A percentile compares a stretch with the other conserved stretches of the same genome.
Conservation (phyloP, 129 eudicot species). For the Saussurea involucrata region DNA sequence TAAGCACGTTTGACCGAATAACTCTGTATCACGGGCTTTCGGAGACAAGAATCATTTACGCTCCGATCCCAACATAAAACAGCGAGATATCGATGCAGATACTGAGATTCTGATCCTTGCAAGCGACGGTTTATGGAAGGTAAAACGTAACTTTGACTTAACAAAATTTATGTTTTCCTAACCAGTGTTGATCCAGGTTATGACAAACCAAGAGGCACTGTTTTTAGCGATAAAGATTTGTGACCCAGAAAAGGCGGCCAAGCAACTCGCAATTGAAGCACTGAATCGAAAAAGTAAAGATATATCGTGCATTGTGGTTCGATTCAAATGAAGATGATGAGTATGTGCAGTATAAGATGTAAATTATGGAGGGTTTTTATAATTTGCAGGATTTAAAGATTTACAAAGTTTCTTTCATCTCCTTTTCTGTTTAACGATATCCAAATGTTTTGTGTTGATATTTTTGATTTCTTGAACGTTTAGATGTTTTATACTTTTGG, state of each 20-base stretch:
- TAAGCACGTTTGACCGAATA: no score
- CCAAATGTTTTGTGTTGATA: slow-evolving; percentile 1
- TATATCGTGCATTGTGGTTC: slow-evolving; percentile 81
- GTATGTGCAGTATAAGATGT: slow-evolving; percentile 40
- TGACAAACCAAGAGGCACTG: slow-evolving; percentile 87
- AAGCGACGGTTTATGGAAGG: slow-evolving; percentile 92
- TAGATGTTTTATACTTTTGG: slow-evolving; percentile 18
- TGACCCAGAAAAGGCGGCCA: slow-evolving; percentile 84
- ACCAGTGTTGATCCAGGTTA: slow-evolving; percentile 46
- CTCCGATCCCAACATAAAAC: slow-evolving; percentile 62
- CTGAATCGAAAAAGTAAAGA: slow-evolving; percentile 70
- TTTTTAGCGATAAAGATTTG: slow-evolving; percentile 59
- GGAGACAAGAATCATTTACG: slow-evolving; percentile 82
- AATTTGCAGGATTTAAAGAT: background rate
- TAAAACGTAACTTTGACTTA: slow-evolving; percentile 15
- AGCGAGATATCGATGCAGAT: slow-evolving; percentile 45
- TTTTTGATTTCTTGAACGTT: slow-evolving; percentile 8
- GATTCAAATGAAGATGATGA: slow-evolving; percentile 43
- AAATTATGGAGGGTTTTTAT: slow-evolving; percentile 40
- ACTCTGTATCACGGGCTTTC: slow-evolving; percentile 33
- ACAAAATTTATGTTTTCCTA: background rate
- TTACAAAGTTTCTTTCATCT: slow-evolving; percentile 24
- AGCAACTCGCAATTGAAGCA: slow-evolving; percentile 65
- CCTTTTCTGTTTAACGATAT: background rate
- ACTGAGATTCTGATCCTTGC: slow-evolving; percentile 75